Conservation (phyloP, 352 stramenopile species). For the Phytophthora macrochlamydospora region DNA sequence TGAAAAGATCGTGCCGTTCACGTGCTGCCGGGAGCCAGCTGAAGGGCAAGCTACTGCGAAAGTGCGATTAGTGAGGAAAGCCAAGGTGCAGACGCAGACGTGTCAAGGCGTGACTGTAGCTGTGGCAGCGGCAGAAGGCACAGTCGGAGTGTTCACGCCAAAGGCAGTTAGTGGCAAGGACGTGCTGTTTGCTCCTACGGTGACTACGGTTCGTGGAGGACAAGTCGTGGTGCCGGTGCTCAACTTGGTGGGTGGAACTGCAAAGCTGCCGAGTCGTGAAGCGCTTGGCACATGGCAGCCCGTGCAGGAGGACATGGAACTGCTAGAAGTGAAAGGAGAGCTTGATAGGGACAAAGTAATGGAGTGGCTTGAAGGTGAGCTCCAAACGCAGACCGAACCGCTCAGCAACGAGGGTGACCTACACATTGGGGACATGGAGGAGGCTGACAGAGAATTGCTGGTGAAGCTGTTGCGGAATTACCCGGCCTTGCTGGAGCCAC, state of each 20-base stretch:
- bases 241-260: background rate
- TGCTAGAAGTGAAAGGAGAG: slow-evolving; percentile 1
- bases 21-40: background rate
- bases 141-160: slow-evolving; percentile 4
- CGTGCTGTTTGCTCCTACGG: slow-evolving; percentile 3
- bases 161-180: background rate
- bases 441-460: slow-evolving; percentile 1
- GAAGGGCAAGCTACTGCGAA: background rate
- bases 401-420: slow-evolving; percentile 10
- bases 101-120: slow-evolving; percentile 1
- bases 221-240: slow-evolving; percentile 6
- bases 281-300: slow-evolving; percentile 5
- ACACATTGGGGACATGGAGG: slow-evolving; percentile 5
- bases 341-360: background rate
- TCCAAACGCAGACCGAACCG: background rate
- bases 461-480: background rate
- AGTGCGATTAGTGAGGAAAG: background rate
- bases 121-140: slow-evolving; percentile 8
- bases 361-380: background rate
- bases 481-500: background rate
- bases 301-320: background rate
- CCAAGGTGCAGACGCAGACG: slow-evolving; percentile 4
- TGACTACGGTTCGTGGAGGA: slow-evolving; percentile 4
- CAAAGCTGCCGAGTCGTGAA: background rate
- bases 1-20: slow-evolving; percentile 2